Percentiles rank a stretch among this genome's conserved stretches.
phyloP scores from a whole-genome alignment of 305 asterid species.

The Fraxinus xanthoxyloides region DNA sequence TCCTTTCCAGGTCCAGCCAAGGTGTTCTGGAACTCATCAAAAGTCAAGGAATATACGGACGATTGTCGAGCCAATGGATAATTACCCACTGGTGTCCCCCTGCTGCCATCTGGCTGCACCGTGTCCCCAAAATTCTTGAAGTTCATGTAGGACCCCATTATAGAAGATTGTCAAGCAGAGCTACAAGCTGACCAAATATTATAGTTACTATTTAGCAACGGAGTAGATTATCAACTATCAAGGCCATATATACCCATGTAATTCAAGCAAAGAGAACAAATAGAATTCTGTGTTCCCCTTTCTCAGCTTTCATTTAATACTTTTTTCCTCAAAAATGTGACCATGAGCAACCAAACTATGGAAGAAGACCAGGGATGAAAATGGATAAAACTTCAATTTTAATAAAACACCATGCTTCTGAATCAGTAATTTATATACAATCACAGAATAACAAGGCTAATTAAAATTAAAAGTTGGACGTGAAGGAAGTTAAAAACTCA shows the following conservation, averaged over 20 bases:
- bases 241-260: not conserved
- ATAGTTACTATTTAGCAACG: not conserved
- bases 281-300: not conserved
- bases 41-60: conserved; percentile 77
- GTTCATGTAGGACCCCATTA: conserved; percentile 75
- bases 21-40: conserved; percentile 87
- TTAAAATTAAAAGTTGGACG: not conserved
- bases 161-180: not conserved
- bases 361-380: not conserved
- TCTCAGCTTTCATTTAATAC: not conserved
- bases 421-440: not conserved
- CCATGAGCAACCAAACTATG: not conserved
- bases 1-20: conserved; percentile 81
- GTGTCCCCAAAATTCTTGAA: conserved; percentile 61
- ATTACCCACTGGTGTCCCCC: conserved; percentile 41
- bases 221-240: not conserved
- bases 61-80: conserved; percentile 72
- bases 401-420: not conserved
- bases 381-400: not conserved
- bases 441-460: not conserved
- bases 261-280: not conserved
- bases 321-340: not conserved
- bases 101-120: conserved; percentile 43
- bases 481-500: conserved; percentile 10
- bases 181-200: not conserved